Evolutionary conservation across 176 grass and related monocot genomes (phyloP), one percentile per base, ranked within the genome.

Genomic region (Pharus latifolius): DNA sequence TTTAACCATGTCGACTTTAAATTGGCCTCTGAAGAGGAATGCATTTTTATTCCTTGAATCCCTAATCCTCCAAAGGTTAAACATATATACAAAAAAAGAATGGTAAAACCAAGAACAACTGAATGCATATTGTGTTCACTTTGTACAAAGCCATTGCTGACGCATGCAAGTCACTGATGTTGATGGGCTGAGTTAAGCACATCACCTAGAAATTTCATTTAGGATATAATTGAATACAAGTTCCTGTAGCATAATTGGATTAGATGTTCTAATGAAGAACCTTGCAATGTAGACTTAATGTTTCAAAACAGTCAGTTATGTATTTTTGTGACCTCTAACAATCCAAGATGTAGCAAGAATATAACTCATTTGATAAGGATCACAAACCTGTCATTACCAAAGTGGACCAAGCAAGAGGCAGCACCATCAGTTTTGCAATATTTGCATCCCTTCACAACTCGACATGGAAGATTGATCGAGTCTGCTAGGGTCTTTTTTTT

Each of bases 371-470:
- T 63, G 23, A 42, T 48, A 7, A 67, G 10, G 48, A 75, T 24
- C 49, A 30, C 65, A 66, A 44, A 87, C 91, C 91, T 96, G 86
- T 87, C 83, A 54, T 66, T 65, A 22, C 56, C 82, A 65, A 91
- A 75, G n/a, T 61, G 84, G 48, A 96, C 91, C 74, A 96, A 76
- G 69, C 87, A 96, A 73, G 91, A 88, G 24, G 81, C 59, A 43
- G 87, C 74, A 65, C 29, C 60, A 70, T 38, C 66, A 66, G 49
- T 65, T 77, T 72, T 85, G 74, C 91, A 96, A 72, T 88, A 91
- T 49, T 59, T 85, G 77, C 91, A 96, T 29, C 91, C 91, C 69
- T 76, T 91, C 27, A 78, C 87, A 70, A 96, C 14, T 51, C 91
- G 81, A 85, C 91, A 91, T 40, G 84, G 87, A 23, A 96, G 75